Conservation (phyloP, 148 eudicot species). For the Beta vulgaris region DNA sequence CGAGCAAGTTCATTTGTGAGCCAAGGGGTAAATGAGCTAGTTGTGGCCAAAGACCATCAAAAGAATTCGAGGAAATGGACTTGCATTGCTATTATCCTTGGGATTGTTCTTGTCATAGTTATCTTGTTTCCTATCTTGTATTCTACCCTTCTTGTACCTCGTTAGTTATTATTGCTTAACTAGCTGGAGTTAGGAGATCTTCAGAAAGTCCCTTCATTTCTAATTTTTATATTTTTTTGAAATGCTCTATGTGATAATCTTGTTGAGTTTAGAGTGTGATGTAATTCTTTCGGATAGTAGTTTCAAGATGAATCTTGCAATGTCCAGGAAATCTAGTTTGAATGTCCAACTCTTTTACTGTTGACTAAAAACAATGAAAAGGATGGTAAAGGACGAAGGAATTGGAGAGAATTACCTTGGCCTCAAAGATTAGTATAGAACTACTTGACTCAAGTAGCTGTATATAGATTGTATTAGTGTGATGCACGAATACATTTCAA, state of each 20-base stretch:
- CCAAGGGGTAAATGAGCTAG: constrained; percentile 53
- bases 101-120: constrained; percentile 31
- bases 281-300: background rate
- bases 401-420: too few species aligned
- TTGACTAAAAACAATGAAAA: too few species aligned
- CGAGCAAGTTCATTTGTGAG: constrained; percentile 68
- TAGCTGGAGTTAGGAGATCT: background rate
- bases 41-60: constrained; percentile 48
- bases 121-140: constrained; percentile 38
- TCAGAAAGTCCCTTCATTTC: background rate
- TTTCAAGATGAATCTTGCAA: background rate
- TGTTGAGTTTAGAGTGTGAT: background rate
- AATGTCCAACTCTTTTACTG: background rate
- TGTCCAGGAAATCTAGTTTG: background rate
- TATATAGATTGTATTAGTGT: too few species aligned
- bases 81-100: constrained; percentile 41
- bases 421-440: too few species aligned
- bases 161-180: background rate
- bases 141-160: constrained; percentile 25
- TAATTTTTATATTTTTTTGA: background rate
- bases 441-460: too few species aligned
- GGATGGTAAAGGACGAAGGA: too few species aligned
- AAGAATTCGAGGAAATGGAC: constrained; percentile 63
- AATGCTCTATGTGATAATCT: background rate
- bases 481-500: too few species aligned